phyloP scores from a whole-genome alignment of 768 basidiomycete species.

The Mycena epipterygia region DNA sequence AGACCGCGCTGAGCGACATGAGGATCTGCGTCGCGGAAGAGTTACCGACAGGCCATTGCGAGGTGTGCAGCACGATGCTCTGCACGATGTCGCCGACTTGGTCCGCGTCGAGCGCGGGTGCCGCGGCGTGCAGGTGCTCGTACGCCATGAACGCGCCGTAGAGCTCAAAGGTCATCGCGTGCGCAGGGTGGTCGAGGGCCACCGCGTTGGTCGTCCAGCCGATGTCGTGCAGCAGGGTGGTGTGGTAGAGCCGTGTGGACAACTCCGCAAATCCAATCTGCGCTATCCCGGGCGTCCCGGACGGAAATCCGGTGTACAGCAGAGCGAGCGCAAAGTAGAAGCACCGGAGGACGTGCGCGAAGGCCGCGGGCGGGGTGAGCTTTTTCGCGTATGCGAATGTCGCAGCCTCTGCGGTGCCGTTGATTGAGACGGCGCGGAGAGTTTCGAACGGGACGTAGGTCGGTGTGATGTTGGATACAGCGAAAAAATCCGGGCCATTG shows the following conservation, averaged over 20 bases:
- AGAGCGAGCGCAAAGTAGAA: conserved; percentile 10
- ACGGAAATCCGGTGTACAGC: conserved; percentile 8
- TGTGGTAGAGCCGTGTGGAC: background rate
- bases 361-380: background rate
- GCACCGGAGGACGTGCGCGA: conserved; percentile 2
- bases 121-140: too few species aligned
- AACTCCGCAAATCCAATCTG: conserved; percentile 10
- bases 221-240: too few species aligned
- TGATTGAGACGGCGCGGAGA: background rate
- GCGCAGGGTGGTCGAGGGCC: too few species aligned
- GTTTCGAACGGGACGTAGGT: conserved; percentile 6
- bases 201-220: too few species aligned
- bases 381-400: conserved; percentile 1
- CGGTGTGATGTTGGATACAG: too few species aligned
- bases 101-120: too few species aligned
- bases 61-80: conserved; percentile 12
- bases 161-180: conserved; percentile 8
- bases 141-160: conserved; percentile 10
- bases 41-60: background rate
- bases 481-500: too few species aligned
- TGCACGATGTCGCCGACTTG: conserved; percentile 42
- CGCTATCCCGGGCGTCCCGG: background rate
- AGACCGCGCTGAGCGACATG: background rate
- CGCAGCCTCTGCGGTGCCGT: too few species aligned
- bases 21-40: background rate